Conservation (phyloP, 371 early-diverging fungal species). For the Rhizomucor pusillus region DNA sequence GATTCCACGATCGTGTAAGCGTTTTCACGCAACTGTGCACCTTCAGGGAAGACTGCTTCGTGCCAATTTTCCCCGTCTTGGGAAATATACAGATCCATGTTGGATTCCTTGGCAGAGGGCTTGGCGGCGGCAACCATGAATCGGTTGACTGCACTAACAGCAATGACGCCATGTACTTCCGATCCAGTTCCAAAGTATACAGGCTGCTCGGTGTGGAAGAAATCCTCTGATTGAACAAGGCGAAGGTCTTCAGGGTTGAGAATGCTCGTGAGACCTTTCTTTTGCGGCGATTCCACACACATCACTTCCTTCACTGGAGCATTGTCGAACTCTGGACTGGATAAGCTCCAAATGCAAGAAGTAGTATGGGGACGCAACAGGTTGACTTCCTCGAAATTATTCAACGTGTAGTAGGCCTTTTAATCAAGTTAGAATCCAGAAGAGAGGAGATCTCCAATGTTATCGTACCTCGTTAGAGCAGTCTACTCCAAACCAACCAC, state of each 20-base stretch:
- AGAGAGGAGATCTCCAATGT: not conserved
- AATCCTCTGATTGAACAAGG: conserved; percentile 64
- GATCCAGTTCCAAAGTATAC: conserved; percentile 49
- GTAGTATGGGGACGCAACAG: conserved; percentile 52
- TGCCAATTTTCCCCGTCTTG: conserved; percentile 65
- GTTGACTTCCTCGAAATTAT: conserved; percentile 57
- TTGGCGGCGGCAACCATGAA: conserved; percentile 72
- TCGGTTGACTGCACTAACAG: conserved; percentile 60
- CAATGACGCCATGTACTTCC: conserved; percentile 55
- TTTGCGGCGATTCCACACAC: conserved; percentile 61
- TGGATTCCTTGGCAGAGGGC: conserved; percentile 33
- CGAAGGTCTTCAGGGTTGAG: conserved; percentile 41
- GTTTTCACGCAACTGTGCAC: conserved; percentile 40
- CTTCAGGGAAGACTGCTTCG: conserved; percentile 60
- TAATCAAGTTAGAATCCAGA: not conserved
- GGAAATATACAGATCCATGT: conserved; percentile 59
- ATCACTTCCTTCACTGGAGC: conserved; percentile 59
- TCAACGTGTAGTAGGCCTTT: conserved; percentile 65
- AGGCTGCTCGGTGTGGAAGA: conserved; percentile 52
- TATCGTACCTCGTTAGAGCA: conserved; percentile 52
- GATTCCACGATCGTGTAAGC: conserved; percentile 83
- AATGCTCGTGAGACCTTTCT: conserved; percentile 33
- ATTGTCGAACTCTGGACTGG: conserved; percentile 48
- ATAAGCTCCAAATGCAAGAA: conserved; percentile 70
- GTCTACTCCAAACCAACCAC: conserved; percentile 43